Conservation (phyloP, 1,284 basidiomycete species). For the Naganishia liquefaciens region DNA sequence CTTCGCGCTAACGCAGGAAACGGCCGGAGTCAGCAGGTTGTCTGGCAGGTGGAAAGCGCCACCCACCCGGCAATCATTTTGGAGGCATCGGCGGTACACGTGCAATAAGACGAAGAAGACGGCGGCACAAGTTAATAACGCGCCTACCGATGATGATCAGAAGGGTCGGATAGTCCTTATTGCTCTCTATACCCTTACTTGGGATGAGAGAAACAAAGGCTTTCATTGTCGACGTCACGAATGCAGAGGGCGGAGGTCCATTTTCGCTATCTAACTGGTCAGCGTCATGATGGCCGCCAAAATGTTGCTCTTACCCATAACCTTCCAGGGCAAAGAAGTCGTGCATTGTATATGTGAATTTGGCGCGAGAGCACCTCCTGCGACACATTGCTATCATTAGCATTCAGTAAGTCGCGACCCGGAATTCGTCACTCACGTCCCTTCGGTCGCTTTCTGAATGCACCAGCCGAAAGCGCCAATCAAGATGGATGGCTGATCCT, state of each 20-base stretch:
- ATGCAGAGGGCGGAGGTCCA: neutral
- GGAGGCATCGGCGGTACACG: conserved; percentile 7
- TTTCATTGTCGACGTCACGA: conserved; percentile 8
- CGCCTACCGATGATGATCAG: neutral
- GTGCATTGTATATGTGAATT: conserved; percentile 17
- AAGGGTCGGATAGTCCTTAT: neutral
- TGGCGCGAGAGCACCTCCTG: conserved; percentile 12
- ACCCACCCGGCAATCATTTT: conserved; percentile 16
- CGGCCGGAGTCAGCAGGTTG: neutral
- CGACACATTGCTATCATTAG: neutral
- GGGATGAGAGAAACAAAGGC: conserved; percentile 15
- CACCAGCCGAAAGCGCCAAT: conserved; percentile 16
- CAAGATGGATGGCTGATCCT: neutral
- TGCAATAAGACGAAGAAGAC: conserved; percentile 10
- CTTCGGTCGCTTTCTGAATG: neutral
- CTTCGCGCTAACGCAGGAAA: neutral
- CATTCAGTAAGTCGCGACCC: neutral
- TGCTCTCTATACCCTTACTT: neutral
- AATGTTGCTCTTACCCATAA: neutral
- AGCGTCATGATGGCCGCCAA: neutral
- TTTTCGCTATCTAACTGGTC: neutral
- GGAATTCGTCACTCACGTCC: neutral
- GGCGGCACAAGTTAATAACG: neutral
- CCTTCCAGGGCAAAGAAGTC: neutral
- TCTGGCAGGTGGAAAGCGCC: neutral